phyloP scores from a whole-genome alignment of 805 yeast genomes.

The Yarrowia alimentaria region DNA sequence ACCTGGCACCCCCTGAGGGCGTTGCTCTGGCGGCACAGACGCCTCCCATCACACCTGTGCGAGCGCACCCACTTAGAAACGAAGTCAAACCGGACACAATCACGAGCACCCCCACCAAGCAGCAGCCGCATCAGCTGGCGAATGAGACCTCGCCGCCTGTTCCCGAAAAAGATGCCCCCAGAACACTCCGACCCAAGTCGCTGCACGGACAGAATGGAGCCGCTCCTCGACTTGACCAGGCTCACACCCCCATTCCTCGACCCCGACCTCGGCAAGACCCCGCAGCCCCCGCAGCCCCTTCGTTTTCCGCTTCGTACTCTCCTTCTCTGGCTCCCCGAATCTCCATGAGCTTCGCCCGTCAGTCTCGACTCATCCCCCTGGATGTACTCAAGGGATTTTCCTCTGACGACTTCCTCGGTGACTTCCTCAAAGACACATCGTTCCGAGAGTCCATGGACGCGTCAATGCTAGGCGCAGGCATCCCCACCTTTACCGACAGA shows the following conservation, averaged over 20 bases:
- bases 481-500: conserved; percentile 7
- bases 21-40: too few relatives aligned
- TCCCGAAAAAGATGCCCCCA: conserved; percentile 7
- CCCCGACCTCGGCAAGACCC: background rate
- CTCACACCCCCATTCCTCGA: conserved; percentile 18
- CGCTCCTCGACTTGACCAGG: background rate
- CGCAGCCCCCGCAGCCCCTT: background rate
- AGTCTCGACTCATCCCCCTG: conserved; percentile 22
- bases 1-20: background rate
- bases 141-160: conserved; percentile 4
- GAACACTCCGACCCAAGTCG: conserved; percentile 19
- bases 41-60: conserved; percentile 5
- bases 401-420: conserved; percentile 13
- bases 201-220: background rate
- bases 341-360: conserved; percentile 25
- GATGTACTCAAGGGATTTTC: conserved; percentile 15
- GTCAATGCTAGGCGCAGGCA: conserved; percentile 13
- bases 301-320: conserved; percentile 17
- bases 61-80: conserved; percentile 13
- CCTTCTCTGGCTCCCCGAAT: conserved; percentile 21
- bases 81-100: conserved; percentile 2
- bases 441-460: conserved; percentile 27
- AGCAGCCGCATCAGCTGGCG: too few relatives aligned
- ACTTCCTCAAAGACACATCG: conserved; percentile 23
- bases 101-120: too few relatives aligned